Evolutionary conservation across 2,329 filamentous ascomycete species (phyloP), one percentile per base, ranked within the genome.

Genomic region (Ceratocystis destructans): DNA sequence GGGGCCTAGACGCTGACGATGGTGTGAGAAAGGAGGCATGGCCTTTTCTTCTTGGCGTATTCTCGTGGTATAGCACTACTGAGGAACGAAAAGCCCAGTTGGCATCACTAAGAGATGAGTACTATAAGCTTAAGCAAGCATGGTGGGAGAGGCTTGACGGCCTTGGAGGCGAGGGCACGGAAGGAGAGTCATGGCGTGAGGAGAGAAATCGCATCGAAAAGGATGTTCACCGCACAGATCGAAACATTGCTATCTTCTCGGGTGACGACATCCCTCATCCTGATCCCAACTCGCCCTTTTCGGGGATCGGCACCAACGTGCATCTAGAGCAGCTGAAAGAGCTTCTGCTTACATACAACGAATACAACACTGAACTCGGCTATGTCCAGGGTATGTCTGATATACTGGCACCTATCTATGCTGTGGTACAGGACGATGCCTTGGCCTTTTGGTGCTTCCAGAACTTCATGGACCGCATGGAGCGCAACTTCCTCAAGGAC

Each of bases 371-470:
- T 68, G 90, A 94, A 67, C 82, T 99, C 2, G 94, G 95, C 62
- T 99, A 99, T 73, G 94, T 99, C 1, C 94, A 99, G 78, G 94
- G 94, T 69, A 99, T 99, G 94, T 96, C 91, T 12, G 94, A 99
- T 75, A 83, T 99, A 0, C 83, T 99, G 7, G 91, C 94, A 0
- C 94, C 94, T 1, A 90, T 99, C 68, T 99, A 99, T 73, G 94
- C 94, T 3, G 90, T 99, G 25, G 87, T 96, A 77, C 94, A 99
- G 77, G 95, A 99, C 73, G 94, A 99, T 73, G 93, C 94, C 0
- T 81, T 96, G 20, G 94, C 94, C 3, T 99, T 99, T 72, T 99
- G 94, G 94, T 91, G 83, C 0, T 99, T 99, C 74, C 88, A 93
- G 70, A 85, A 85, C 67, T 99, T 97, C 77, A 99, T 99, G 94